Base-by-base conservation (phyloP, 352 stramenopile genomes). In the Phytopythium litorale region DNA sequence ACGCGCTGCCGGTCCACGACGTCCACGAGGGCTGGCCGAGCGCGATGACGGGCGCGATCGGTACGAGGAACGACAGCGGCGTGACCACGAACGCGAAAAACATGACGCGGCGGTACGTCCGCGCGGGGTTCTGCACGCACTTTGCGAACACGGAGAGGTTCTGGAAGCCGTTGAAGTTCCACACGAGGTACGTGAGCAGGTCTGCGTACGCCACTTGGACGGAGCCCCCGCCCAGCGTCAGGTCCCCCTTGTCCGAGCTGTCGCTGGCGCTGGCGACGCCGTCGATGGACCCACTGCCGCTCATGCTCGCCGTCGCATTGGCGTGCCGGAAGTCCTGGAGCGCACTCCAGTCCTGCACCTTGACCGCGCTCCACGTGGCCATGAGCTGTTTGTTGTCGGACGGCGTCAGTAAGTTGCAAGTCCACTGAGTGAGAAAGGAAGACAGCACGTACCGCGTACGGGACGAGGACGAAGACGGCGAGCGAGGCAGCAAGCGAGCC, bases 111-210 rank as follows among this genome's bases (percentile, higher is more conserved):
- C 68, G 62, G 61, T 82, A 89, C 21, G 71, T 78, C 2, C 28
- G 51, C 25, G 62, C 43, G 0, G 77, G 75, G 13, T 84, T 43
- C 13, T 66, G 50, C 49, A 89, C 77, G 43, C 71, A 76, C 15
- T 69, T 72, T 12, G 66, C 75, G 45, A 84, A 80, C 28, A 84
- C 72, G 7, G 77, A 82, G 32, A 89, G 42, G 37, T 87, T 87
- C 51, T 75, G 67, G 60, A 83, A 86, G 12, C 77, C 79, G 52
- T 78, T 81, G 60, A 73, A 89, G 66, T 71, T 73, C 75, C 75
- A 87, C 19, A 83, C 72, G 16, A 89, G 58, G 5, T 63, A 63
- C 32, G 56, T 77, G 37, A 87, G 40, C 7, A 87, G 37, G 1
- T 55, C 58, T 0, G 48, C 49, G 56, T 67, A 70, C 1, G 58